Conservation (phyloP, 805 yeast genomes). For the Huiozyma naganishii region DNA sequence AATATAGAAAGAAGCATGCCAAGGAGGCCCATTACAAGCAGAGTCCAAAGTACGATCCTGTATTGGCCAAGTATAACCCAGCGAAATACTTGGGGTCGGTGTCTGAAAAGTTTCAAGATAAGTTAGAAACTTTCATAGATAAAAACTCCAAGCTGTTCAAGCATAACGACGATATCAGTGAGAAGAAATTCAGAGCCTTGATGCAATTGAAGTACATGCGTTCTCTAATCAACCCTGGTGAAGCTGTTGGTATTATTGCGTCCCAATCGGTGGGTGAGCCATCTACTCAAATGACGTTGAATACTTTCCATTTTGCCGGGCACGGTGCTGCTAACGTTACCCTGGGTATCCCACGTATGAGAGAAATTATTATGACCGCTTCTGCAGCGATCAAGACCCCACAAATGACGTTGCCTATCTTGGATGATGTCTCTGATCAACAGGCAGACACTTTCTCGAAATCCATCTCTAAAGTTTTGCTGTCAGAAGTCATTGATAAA, state of each 20-base stretch:
- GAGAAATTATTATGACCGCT: conserved; percentile 99
- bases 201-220: conserved; percentile 99
- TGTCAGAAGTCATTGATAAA: conserved; percentile 81
- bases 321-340: conserved; percentile 99
- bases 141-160: conserved; percentile 47
- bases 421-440: conserved; percentile 67
- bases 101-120: conserved; percentile 76
- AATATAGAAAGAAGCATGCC: conserved; percentile 54
- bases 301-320: conserved; percentile 97
- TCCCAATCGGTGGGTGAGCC: conserved; percentile 99
- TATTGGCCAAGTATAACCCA: conserved; percentile 75
- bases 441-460: conserved; percentile 91
- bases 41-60: conserved; percentile 70
- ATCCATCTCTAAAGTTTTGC: conserved; percentile 69
- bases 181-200: conserved; percentile 82
- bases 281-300: conserved; percentile 96
- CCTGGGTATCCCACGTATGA: conserved; percentile 98
- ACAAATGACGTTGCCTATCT: conserved; percentile 89
- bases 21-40: conserved; percentile 55
- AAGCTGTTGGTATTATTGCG: conserved; percentile 96
- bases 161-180: conserved; percentile 38
- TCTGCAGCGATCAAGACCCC: conserved; percentile 95
- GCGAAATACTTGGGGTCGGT: conserved; percentile 87
- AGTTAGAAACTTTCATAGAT: conserved; percentile 60
- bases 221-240: conserved; percentile 91